These are phyloP conservation scores for Trichoderma sp. DNA, from an alignment of 2,329 filamentous ascomycete species.

Conservation along the genomic window DNA sequence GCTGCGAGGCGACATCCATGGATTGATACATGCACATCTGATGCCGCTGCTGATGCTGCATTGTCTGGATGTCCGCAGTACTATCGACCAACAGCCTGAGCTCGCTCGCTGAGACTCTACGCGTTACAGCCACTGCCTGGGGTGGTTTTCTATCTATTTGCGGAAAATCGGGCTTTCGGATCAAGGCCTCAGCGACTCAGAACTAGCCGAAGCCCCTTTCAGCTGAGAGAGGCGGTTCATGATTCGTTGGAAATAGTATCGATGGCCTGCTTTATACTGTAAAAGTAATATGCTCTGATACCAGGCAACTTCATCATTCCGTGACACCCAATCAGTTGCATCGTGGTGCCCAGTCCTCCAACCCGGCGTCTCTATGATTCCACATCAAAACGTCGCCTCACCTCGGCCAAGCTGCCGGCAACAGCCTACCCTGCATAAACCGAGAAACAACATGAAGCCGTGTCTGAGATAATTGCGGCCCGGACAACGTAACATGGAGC, in stretches of 20 bases:
- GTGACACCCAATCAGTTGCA: not conserved
- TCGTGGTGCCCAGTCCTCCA: not conserved
- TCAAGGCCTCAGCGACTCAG: not conserved
- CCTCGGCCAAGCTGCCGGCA: not conserved
- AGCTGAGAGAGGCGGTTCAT: not conserved
- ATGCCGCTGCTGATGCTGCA: not conserved
- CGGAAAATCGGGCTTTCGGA: not conserved
- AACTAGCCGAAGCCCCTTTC: not conserved
- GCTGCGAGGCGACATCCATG: too few relatives aligned
- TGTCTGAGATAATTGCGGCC: not conserved
- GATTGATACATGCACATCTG: too few relatives aligned
- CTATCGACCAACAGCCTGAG: too few relatives aligned
- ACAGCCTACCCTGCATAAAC: not conserved
- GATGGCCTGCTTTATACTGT: not conserved
- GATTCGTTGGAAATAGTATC: not conserved
- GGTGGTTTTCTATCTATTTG: not conserved
- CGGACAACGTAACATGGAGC: not conserved
- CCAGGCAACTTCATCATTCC: too few relatives aligned
- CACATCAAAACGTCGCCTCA: slow-evolving; percentile 4
- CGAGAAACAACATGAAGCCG: not conserved
- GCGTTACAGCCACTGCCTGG: not conserved
- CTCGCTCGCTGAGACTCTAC: not conserved
- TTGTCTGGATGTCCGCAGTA: not conserved
- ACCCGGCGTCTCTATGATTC: slow-evolving; percentile 5
- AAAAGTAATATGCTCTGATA: too few relatives aligned